Evolutionary conservation across 2,329 filamentous ascomycete genomes (phyloP).

Genomic region (Verruconis gallopava): DNA sequence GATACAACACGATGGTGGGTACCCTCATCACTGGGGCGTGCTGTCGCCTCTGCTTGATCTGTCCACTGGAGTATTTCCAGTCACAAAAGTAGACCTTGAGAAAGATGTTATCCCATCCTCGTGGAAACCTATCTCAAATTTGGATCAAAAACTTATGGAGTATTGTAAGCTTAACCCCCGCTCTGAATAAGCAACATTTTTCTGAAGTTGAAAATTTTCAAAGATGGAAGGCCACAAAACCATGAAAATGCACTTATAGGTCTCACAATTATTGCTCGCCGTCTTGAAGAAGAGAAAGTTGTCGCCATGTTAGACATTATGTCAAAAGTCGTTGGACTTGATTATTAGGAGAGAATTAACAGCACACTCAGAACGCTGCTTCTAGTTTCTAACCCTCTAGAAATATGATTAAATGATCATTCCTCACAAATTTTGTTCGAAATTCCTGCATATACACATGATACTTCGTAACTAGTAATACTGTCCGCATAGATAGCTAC

Average conservation of each 20-base stretch:
- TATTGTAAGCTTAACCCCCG: neutral
- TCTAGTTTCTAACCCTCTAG: too few relatives aligned
- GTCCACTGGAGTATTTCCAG: constrained; percentile 16
- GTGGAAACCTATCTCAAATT: constrained; percentile 11
- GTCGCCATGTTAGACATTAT: constrained; percentile 13
- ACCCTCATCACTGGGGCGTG: constrained; percentile 6
- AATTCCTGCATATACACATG: too few relatives aligned
- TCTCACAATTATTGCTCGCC: constrained; percentile 14
- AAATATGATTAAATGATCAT: too few relatives aligned
- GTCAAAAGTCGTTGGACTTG: constrained; percentile 10
- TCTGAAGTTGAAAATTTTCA: neutral
- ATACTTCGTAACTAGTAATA: too few relatives aligned
- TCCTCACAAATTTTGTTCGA: too few relatives aligned
- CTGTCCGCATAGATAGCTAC: too few relatives aligned
- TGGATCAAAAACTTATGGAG: constrained; percentile 8
- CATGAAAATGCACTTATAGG: constrained; percentile 17
- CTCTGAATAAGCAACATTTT: too few relatives aligned
- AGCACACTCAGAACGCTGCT: too few relatives aligned
- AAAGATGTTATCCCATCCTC: constrained; percentile 14
- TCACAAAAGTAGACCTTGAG: constrained; percentile 15
- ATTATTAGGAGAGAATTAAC: constrained; percentile 2
- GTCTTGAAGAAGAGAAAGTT: constrained; percentile 18
- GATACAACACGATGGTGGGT: constrained; percentile 7
- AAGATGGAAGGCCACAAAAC: constrained; percentile 15
- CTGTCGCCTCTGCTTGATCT: constrained; percentile 12